These are phyloP conservation scores for Colletotrichum higginsianum DNA, from an alignment of 2,329 filamentous ascomycete species.

Conservation along the genomic window DNA sequence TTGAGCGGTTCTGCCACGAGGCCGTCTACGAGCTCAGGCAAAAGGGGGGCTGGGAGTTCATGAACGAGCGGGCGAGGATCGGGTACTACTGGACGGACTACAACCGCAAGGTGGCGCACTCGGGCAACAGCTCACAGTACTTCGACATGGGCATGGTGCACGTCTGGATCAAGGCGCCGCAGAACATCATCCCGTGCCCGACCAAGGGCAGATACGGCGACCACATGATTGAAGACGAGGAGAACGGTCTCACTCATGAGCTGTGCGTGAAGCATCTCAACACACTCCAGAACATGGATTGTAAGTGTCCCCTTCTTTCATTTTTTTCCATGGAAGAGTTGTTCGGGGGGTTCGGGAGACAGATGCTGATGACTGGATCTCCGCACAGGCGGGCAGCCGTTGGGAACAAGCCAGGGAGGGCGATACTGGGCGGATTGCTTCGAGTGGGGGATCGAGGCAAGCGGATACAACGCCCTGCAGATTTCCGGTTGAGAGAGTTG, in stretches of 20 bases:
- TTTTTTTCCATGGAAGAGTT: too few relatives aligned
- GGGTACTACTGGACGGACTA: conserved; percentile 36
- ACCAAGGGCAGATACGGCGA: neutral
- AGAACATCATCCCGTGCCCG: conserved; percentile 2
- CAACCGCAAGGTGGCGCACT: conserved; percentile 11
- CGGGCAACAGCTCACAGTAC: neutral
- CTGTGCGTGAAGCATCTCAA: conserved; percentile 8
- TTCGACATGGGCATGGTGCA: conserved; percentile 30
- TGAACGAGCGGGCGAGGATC: neutral
- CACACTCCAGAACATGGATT: conserved; percentile 15
- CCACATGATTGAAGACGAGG: conserved; percentile 2
- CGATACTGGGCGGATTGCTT: conserved; percentile 33
- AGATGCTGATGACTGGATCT: neutral
- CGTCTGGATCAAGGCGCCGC: conserved; percentile 29
- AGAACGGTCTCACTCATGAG: neutral
- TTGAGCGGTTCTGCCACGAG: conserved; percentile 17
- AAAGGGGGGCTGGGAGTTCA: neutral
- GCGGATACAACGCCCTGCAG: conserved; percentile 25
- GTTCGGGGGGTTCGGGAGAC: too few relatives aligned
- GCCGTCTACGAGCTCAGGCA: neutral
- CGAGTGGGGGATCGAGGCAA: conserved; percentile 38
- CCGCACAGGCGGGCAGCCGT: conserved; percentile 12
- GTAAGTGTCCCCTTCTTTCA: neutral
- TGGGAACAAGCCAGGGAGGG: neutral
- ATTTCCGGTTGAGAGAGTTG: neutral